Conservation (phyloP, 2,329 filamentous ascomycete species). For the Pseudopithomyces chartarum region DNA sequence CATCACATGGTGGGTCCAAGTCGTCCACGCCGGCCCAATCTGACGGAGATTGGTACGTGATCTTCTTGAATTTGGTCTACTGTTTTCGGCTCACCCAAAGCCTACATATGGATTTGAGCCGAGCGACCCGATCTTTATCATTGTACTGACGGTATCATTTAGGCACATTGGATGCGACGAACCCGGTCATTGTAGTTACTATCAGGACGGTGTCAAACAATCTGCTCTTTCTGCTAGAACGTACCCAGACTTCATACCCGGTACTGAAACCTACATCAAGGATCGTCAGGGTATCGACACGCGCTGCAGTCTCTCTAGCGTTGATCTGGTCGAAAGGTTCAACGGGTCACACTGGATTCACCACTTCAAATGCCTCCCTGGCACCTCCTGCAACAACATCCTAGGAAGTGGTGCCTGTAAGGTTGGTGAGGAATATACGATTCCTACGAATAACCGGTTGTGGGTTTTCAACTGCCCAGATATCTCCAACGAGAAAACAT, state of each 20-base stretch:
- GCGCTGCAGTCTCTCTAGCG: constrained; percentile 3
- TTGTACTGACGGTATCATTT: background rate
- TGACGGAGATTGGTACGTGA: background rate
- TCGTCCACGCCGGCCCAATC: background rate
- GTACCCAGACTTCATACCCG: background rate
- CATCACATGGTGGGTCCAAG: background rate
- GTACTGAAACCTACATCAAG: background rate
- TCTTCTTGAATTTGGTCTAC: background rate
- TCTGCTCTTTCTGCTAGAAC: background rate
- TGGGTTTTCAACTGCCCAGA: background rate
- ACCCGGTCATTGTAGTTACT: constrained; percentile 2
- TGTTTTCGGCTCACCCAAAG: too few relatives aligned
- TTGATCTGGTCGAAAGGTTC: background rate
- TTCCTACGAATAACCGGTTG: background rate
- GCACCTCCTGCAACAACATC: background rate
- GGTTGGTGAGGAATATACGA: background rate
- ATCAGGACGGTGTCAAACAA: background rate
- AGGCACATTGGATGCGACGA: constrained; percentile 10
- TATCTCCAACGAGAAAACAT: background rate
- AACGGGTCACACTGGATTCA: background rate
- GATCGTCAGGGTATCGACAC: background rate
- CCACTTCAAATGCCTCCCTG: background rate
- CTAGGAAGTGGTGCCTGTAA: background rate
- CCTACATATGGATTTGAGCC: too few relatives aligned
- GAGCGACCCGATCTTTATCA: background rate